phyloP scores from a whole-genome alignment of 176 grass and related monocot genomes.

The maize (Zea mays) region Zm-B73-REFERENCE-NAM-5.0 NC_050096.1:42954001-42954500 shows the following conservation, averaged over 20 bases:
- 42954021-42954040: background rate
- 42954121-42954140: background rate
- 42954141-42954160: background rate
- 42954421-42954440: background rate
- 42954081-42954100: background rate
- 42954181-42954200: background rate
- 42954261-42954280: background rate
- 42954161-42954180: slow-evolving; percentile 42
- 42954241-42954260: background rate
- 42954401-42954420: background rate
- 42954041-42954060: background rate
- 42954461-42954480: background rate
- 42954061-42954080: slow-evolving; percentile 1
- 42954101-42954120: background rate
- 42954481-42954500: background rate
- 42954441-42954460: background rate
- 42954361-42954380: background rate
- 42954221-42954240: slow-evolving; percentile 13
- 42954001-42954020: slow-evolving; percentile 3
- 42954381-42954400: background rate
- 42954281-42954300: background rate
- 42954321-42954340: background rate
- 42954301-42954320: background rate
- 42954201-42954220: slow-evolving; percentile 11
- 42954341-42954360: background rate